These are phyloP conservation scores for Tulasnella calospora DNA, from an alignment of 768 basidiomycete genomes.

Conservation along the genomic window DNA sequence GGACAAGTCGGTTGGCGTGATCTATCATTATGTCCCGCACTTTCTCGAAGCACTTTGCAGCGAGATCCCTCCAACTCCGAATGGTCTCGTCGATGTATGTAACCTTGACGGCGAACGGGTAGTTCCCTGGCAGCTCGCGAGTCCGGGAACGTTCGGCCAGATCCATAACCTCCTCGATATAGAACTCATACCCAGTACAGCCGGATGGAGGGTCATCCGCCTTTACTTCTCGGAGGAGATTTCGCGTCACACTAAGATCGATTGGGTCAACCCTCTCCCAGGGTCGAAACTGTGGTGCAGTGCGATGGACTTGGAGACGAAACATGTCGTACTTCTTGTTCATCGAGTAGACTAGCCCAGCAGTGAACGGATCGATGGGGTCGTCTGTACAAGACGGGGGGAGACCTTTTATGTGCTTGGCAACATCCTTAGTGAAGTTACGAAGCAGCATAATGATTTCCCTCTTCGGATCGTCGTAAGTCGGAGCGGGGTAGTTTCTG, in stretches of 20 bases:
- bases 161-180: constrained; percentile 29
- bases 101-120: constrained; percentile 51
- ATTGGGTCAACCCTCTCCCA: constrained; percentile 28
- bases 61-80: not conserved
- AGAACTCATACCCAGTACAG: constrained; percentile 37
- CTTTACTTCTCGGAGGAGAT: not conserved
- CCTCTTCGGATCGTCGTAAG: not conserved
- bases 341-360: not conserved
- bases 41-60: constrained; percentile 39
- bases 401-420: constrained; percentile 16
- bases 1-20: constrained; percentile 49
- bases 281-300: constrained; percentile 27
- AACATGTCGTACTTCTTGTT: constrained; percentile 1
- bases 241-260: too few species aligned
- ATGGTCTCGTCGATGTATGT: not conserved
- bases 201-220: not conserved
- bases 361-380: not conserved
- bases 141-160: constrained; percentile 48
- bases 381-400: not conserved
- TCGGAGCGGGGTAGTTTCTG: not conserved
- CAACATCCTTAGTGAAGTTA: constrained; percentile 9
- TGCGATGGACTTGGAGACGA: constrained; percentile 9
- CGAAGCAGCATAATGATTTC: constrained; percentile 19
- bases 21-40: constrained; percentile 49
- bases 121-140: constrained; percentile 62